phyloP scores from a whole-genome alignment of 352 stramenopile species.

The Phytopythium boreale region DNA sequence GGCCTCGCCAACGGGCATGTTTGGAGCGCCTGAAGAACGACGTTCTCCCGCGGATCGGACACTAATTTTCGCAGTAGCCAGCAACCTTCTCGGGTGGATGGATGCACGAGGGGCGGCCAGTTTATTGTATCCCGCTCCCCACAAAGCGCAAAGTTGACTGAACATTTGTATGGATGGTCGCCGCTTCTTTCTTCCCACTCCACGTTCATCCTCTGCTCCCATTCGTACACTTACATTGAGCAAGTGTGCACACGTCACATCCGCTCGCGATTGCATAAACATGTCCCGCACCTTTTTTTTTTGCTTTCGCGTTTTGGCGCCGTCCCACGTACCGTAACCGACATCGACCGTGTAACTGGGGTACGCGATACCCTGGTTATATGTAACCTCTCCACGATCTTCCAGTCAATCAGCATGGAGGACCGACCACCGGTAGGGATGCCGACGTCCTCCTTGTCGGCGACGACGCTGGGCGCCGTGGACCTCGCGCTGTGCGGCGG shows the following conservation, averaged over 20 bases:
- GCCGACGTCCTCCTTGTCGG: conserved; percentile 10
- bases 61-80: not conserved
- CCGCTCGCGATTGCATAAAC: not conserved
- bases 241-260: conserved; percentile 9
- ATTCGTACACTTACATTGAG: conserved; percentile 22
- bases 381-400: not conserved
- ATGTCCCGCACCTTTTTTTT: not conserved
- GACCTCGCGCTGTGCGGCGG: conserved; percentile 50
- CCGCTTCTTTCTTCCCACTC: not conserved
- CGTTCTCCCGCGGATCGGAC: too few relatives aligned
- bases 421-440: not conserved
- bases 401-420: not conserved
- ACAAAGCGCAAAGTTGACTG: not conserved
- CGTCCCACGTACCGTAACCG: not conserved
- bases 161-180: not conserved
- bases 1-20: too few relatives aligned
- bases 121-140: conserved; percentile 1
- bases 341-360: not conserved
- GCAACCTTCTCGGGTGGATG: not conserved
- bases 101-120: not conserved
- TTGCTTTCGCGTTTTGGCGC: not conserved
- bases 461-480: conserved; percentile 34
- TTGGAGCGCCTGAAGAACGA: not conserved
- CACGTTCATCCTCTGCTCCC: not conserved
- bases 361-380: not conserved